Conservation (phyloP, 352 stramenopile genomes). For the Phytophthora boehmeriae region DNA sequence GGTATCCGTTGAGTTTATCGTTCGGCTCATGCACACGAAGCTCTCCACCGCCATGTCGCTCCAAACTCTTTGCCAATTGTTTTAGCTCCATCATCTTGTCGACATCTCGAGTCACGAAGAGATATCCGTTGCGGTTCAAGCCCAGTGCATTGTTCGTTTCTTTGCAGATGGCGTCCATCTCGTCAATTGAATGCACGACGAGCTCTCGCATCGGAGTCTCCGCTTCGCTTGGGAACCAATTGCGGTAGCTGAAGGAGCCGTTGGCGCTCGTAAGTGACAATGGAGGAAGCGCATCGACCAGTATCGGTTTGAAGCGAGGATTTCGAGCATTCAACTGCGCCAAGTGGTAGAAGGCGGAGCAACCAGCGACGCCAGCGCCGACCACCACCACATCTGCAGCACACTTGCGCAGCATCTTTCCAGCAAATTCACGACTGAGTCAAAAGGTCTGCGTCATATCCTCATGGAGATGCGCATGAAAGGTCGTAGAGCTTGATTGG, state of each 20-base stretch:
- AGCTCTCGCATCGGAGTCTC: slow-evolving; percentile 71
- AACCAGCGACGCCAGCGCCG: slow-evolving; percentile 72
- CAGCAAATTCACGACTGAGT: slow-evolving; percentile 23
- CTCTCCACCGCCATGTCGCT: slow-evolving; percentile 54
- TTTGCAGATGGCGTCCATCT: slow-evolving; percentile 71
- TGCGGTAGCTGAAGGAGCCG: slow-evolving; percentile 84
- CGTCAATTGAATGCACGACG: slow-evolving; percentile 75
- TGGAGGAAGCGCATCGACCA: slow-evolving; percentile 69
- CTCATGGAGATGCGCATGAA: slow-evolving; percentile 19
- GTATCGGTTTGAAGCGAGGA: slow-evolving; percentile 66
- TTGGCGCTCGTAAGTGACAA: slow-evolving; percentile 80
- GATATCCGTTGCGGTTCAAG: slow-evolving; percentile 81
- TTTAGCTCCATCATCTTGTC: slow-evolving; percentile 61
- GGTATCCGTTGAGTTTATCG: slow-evolving; percentile 48
- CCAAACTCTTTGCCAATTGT: slow-evolving; percentile 47
- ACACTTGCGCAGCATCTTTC: slow-evolving; percentile 47
- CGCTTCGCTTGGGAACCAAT: slow-evolving; percentile 79
- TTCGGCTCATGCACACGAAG: slow-evolving; percentile 54
- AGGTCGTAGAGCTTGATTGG: slow-evolving; percentile 15
- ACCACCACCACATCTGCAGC: slow-evolving; percentile 75
- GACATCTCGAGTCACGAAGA: slow-evolving; percentile 68
- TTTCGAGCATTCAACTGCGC: slow-evolving; percentile 69
- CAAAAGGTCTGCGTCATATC: not conserved
- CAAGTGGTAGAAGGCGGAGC: slow-evolving; percentile 82
- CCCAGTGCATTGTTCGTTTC: slow-evolving; percentile 67